Percentiles rank a stretch among this genome's conserved stretches.
Evolutionary conservation across 108 stramenopile species (phyloP).

Genomic region (Cyclotella cryptica): DNA sequence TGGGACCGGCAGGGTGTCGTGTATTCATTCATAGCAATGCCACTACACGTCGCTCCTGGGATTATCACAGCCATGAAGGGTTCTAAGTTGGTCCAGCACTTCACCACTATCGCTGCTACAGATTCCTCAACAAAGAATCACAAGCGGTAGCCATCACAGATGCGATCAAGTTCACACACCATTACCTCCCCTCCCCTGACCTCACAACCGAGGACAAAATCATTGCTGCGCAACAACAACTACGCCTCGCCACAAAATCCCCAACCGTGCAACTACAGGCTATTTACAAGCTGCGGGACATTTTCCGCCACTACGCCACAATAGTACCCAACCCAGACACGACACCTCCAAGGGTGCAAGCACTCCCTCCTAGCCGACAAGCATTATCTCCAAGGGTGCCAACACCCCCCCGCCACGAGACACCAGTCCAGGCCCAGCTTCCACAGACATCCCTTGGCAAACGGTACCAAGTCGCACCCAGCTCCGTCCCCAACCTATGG

Average conservation of each 20-base stretch:
- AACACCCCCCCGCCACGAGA: not conserved
- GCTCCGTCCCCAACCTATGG: too few relatives aligned
- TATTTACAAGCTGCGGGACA: not conserved
- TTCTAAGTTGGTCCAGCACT: too few relatives aligned
- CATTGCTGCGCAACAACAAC: not conserved
- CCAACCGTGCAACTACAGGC: not conserved
- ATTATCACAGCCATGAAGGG: too few relatives aligned
- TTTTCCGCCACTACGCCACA: not conserved
- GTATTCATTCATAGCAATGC: too few relatives aligned
- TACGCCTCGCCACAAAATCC: not conserved
- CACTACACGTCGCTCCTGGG: too few relatives aligned
- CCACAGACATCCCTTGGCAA: too few relatives aligned
- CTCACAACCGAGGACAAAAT: not conserved
- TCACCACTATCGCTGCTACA: not conserved
- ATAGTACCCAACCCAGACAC: not conserved
- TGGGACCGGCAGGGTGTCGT: too few relatives aligned
- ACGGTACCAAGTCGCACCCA: too few relatives aligned
- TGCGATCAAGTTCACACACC: not conserved
- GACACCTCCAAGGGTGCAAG: not conserved
- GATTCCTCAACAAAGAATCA: not conserved
- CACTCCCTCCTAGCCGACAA: too few relatives aligned
- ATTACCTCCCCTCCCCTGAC: not conserved
- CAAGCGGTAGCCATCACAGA: not conserved
- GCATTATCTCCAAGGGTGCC: too few relatives aligned
- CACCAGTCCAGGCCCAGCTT: not conserved